These are phyloP conservation scores for Xerocomellus dryophilus DNA, from an alignment of 768 basidiomycete genomes.

Conservation along the genomic window DNA sequence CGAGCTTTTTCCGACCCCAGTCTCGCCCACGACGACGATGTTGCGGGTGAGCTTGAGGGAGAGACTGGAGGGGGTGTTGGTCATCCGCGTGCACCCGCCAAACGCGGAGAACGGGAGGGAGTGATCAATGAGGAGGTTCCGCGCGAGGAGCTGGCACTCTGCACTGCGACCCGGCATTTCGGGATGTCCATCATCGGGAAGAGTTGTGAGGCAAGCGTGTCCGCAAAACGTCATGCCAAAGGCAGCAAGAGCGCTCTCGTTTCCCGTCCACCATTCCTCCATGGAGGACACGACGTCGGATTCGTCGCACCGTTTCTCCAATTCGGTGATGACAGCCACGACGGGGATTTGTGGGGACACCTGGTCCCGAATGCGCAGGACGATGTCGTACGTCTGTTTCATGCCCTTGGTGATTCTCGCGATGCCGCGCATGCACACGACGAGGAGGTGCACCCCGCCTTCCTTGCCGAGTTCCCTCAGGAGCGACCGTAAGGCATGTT, in stretches of 20 bases:
- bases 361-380: slow-evolving; percentile 21
- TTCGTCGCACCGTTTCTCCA: slow-evolving; percentile 19
- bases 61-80: slow-evolving; percentile 6
- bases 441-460: too few relatives aligned
- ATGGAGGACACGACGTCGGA: not conserved
- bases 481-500: too few relatives aligned
- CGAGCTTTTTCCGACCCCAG: slow-evolving; percentile 30
- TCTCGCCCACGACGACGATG: slow-evolving; percentile 41
- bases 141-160: slow-evolving; percentile 18
- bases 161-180: slow-evolving; percentile 10
- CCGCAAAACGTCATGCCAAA: too few relatives aligned
- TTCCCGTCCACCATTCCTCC: slow-evolving; percentile 20
- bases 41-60: slow-evolving; percentile 23
- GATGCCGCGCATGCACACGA: too few relatives aligned
- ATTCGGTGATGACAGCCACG: slow-evolving; percentile 25
- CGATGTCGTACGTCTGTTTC: slow-evolving; percentile 18
- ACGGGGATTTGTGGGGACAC: slow-evolving; percentile 19
- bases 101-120: slow-evolving; percentile 15
- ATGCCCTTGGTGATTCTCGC: slow-evolving; percentile 3
- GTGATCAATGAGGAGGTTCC: slow-evolving; percentile 21
- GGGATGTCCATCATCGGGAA: slow-evolving; percentile 21
- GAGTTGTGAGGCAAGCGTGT: not conserved
- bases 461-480: too few relatives aligned
- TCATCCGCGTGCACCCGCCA: not conserved
- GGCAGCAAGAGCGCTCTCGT: not conserved